Evolutionary conservation across 371 early-diverging fungal genomes (phyloP), one percentile per base, ranked within the genome.

Genomic region (Parasitella parasitica): DNA sequence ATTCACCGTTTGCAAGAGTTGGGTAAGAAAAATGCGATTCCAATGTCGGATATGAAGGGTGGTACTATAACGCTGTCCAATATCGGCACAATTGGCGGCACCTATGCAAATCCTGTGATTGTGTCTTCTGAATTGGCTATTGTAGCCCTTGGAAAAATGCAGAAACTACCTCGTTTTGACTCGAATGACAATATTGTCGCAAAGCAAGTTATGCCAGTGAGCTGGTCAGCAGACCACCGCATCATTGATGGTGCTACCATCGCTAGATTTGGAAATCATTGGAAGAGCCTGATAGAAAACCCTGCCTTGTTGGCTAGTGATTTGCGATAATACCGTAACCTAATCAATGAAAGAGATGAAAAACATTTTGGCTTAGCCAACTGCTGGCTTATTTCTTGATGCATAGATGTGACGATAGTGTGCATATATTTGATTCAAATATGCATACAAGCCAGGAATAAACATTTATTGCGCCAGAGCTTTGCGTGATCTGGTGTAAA

Each of bases 221-320:
- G 94, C 80, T 97, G 93, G 91, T 88, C 91, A 3, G 98, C 98
- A 6, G 98, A 98, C 75, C 98, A 98, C 73, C 85, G 98, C 24
- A 90, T 98, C n/a, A 86, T 97, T 63, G 98, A 97, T 73, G 99
- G 99, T 18, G 99, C 97, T 4, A 97, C 98, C 0, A 84, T 97
- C 63, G 98, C 98, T 32, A 82, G 96, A 46, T 97, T 97, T 76
- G 92, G 90, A 15, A 81, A 85, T 53, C 70, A 80, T 24, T 98
- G 94, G 96, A 95, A 94, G 81, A 63, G 69, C 22, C 82, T 91
- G 49, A 73, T 98, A 32, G 97, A 98, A 78, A 86, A 94, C 66
- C 93, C 94, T 28, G 71, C 78, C 50, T 56, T 83, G 30, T 76
- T 89, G 34, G 81, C 83, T 6, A 85, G 80, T 59, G 73, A 82